phyloP scores from a whole-genome alignment of 2,329 filamentous ascomycete species.

The Penicillium sp. region DNA sequence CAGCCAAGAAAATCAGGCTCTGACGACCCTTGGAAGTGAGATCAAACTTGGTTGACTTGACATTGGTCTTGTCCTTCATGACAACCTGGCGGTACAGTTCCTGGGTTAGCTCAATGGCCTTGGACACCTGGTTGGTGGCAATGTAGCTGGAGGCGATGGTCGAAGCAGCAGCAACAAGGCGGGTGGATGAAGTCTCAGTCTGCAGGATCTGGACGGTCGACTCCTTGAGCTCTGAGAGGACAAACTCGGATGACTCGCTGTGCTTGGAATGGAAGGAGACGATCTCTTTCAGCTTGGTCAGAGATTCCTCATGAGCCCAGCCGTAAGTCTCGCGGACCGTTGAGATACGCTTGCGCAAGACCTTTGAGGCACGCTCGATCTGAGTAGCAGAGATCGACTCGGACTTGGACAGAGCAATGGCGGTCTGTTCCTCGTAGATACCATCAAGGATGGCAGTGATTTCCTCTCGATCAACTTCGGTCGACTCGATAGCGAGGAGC shows the following conservation, averaged over 20 bases:
- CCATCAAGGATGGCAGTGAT: slow-evolving; percentile 38
- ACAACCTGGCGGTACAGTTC: slow-evolving; percentile 45
- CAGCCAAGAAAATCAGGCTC: slow-evolving; percentile 48
- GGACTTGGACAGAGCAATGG: slow-evolving; percentile 21
- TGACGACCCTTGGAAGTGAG: slow-evolving; percentile 37
- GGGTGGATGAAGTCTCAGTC: slow-evolving; percentile 32
- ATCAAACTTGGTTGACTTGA: slow-evolving; percentile 32
- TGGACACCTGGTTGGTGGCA: slow-evolving; percentile 32
- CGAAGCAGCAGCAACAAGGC: slow-evolving; percentile 36
- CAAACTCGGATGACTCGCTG: slow-evolving; percentile 30
- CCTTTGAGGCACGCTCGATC: slow-evolving; percentile 32
- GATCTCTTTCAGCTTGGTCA: slow-evolving; percentile 41
- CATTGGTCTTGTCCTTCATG: slow-evolving; percentile 37
- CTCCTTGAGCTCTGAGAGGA: slow-evolving; percentile 37
- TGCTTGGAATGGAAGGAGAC: slow-evolving; percentile 38
- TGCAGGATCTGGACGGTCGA: slow-evolving; percentile 37
- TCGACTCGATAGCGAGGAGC: slow-evolving; percentile 35
- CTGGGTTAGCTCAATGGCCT: slow-evolving; percentile 36
- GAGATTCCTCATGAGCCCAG: slow-evolving; percentile 44
- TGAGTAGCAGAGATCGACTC: slow-evolving; percentile 32
- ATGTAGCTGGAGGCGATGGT: slow-evolving; percentile 43
- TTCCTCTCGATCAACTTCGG: slow-evolving; percentile 36
- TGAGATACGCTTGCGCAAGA: slow-evolving; percentile 34
- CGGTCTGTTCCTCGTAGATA: slow-evolving; percentile 41
- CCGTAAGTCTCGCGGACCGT: slow-evolving; percentile 35